A percentile compares a stretch with the other conserved stretches of the same genome.
These are phyloP conservation scores for Forsythia suspensa DNA, from an alignment of 257 asterid genomes.

Conservation along the genomic window DNA sequence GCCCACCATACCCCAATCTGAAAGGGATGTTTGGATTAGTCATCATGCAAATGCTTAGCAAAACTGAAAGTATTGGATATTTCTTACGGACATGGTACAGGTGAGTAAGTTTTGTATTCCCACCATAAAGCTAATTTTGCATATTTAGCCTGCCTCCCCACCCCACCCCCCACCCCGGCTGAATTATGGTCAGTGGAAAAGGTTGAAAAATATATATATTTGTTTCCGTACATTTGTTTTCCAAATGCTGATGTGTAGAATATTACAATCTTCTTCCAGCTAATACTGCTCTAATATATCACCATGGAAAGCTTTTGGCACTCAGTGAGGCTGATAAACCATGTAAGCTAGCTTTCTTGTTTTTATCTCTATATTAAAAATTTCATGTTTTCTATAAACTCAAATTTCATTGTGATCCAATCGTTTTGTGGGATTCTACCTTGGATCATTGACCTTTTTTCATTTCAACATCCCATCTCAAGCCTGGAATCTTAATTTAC, in stretches of 20 bases:
- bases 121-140: background rate
- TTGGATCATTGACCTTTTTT: background rate
- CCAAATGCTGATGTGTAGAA: constrained; percentile 17
- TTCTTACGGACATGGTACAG: constrained; percentile 76
- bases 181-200: constrained; percentile 1
- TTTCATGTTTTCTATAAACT: background rate
- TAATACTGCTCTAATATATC: constrained; percentile 87
- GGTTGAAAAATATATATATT: background rate
- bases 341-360: constrained; percentile 46
- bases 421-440: background rate
- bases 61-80: constrained; percentile 77
- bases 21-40: constrained; percentile 83
- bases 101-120: constrained; percentile 36
- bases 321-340: constrained; percentile 93
- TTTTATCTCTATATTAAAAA: constrained; percentile 3
- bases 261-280: constrained; percentile 52
- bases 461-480: background rate
- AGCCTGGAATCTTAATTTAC: background rate
- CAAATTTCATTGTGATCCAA: constrained; percentile 2
- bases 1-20: no score
- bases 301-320: constrained; percentile 91
- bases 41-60: constrained; percentile 66
- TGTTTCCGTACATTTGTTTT: constrained; percentile 12
- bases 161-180: no score
- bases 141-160: no score